Base-by-base conservation (phyloP, 768 basidiomycete genomes). In the Hebeloma cylindrosporum region DNA sequence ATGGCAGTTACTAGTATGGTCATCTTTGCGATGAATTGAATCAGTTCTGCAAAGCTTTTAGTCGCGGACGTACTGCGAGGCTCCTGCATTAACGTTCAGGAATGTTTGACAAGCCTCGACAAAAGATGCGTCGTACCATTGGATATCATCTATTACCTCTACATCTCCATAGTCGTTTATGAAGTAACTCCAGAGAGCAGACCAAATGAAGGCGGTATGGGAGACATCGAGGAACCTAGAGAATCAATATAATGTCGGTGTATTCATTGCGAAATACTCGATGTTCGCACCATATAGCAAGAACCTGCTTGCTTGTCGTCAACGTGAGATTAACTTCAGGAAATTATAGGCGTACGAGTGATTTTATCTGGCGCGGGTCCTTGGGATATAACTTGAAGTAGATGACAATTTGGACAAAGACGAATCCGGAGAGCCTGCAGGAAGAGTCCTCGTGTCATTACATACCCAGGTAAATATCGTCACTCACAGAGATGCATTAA, bases 161-260 rank as follows among this genome's bases (percentile, higher is more conserved):
- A 37, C 6, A 6, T 55, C 20, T 2, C 68, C 69, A 46, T 64
- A 71, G 27, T 65, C 45, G 0, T 38, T 40, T 20, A 73, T 69
- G 5, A 72, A 45, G 45, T 70, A 71, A 22, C 67, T 53, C 70
- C 72, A 75, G 8, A 71, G 46, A 3, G 68, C 59, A 3, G 57
- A 48, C 64, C 69, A 70, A 20, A 73, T 67, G 43, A 69, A 60
- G 10, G 48, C 50, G 0, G 69, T 72, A 46, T 75, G 73, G 1
- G 54, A 50, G 5, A 59, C 59, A 43, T 75, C 73, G 13, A 69
- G 59, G 7, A 65, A 5, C 69, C 71, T 73, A 39, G 21, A 3
- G 7, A 16, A 8, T n/a, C n/a, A 21, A 23, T 25, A 26, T 37
- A 16, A 28, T 16, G 5, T 39, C 30, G 10, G 23, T n/a, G 13